Evolutionary conservation across 2,329 filamentous ascomycete genomes (phyloP).

Genomic region (Ophiostoma montium): DNA sequence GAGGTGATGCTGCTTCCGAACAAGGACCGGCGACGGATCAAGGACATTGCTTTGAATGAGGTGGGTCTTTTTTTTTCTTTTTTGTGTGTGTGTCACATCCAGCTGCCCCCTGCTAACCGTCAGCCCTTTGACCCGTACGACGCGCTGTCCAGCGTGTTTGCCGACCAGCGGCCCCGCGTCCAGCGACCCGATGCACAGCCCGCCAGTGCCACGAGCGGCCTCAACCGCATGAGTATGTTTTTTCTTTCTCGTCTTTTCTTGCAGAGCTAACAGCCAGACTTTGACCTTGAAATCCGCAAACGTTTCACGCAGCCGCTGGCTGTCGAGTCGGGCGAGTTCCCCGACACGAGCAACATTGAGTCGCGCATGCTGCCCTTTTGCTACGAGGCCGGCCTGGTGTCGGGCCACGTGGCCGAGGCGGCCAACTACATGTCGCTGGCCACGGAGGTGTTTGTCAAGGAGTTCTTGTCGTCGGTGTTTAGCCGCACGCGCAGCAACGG

Average conservation of each 20-base stretch:
- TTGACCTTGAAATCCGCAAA: slow-evolving; percentile 54
- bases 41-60: slow-evolving; percentile 48
- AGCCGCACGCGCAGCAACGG: slow-evolving; percentile 51
- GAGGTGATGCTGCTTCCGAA: slow-evolving; percentile 59
- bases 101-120: neutral
- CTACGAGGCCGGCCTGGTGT: slow-evolving; percentile 48
- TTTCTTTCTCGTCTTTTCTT: no score
- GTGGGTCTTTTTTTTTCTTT: slow-evolving; percentile 28
- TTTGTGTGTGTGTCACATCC: no score
- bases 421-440: slow-evolving; percentile 51
- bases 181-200: slow-evolving; percentile 40
- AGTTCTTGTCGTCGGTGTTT: slow-evolving; percentile 48
- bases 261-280: slow-evolving; percentile 29
- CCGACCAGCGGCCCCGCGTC: slow-evolving; percentile 32
- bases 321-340: slow-evolving; percentile 55
- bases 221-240: slow-evolving; percentile 64
- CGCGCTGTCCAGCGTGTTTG: slow-evolving; percentile 36
- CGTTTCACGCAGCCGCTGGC: slow-evolving; percentile 49
- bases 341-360: slow-evolving; percentile 48
- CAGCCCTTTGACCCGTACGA: slow-evolving; percentile 40
- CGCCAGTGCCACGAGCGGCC: slow-evolving; percentile 49
- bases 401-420: slow-evolving; percentile 44
- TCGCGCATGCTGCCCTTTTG: slow-evolving; percentile 54
- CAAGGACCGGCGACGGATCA: slow-evolving; percentile 50
- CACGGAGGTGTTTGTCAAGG: slow-evolving; percentile 53